These are phyloP conservation scores for Dictyophora rubrovolvata DNA, from an alignment of 768 basidiomycete species.

Conservation along the genomic window DNA sequence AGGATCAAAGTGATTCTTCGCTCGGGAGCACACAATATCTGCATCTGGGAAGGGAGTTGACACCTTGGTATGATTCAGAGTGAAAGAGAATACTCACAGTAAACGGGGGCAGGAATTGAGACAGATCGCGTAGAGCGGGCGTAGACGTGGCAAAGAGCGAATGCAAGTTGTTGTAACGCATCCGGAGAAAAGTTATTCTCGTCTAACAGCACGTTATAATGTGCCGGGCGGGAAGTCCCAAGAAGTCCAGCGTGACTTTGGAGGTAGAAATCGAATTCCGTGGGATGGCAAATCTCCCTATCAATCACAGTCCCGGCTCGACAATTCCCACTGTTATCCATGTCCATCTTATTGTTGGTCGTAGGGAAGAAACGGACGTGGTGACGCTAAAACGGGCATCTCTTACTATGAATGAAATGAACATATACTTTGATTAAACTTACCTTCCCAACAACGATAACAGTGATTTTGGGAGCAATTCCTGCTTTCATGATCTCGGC, in stretches of 20 bases:
- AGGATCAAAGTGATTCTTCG: slow-evolving; percentile 75
- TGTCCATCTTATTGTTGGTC: slow-evolving; percentile 24
- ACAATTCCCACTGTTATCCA: slow-evolving; percentile 62
- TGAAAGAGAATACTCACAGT: slow-evolving; percentile 39
- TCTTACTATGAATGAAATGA: background rate
- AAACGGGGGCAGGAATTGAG: slow-evolving; percentile 74
- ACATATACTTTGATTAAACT: slow-evolving; percentile 39
- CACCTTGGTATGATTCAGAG: background rate
- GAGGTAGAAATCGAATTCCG: slow-evolving; percentile 70
- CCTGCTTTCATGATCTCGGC: slow-evolving; percentile 38
- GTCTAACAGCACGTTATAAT: slow-evolving; percentile 38
- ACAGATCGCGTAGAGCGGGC: slow-evolving; percentile 73
- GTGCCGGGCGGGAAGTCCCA: slow-evolving; percentile 63
- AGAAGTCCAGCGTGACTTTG: slow-evolving; percentile 69
- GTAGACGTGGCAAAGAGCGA: slow-evolving; percentile 72
- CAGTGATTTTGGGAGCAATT: slow-evolving; percentile 47
- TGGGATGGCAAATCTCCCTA: slow-evolving; percentile 54
- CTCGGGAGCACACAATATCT: slow-evolving; percentile 65
- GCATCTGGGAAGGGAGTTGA: slow-evolving; percentile 40
- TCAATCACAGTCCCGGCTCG: slow-evolving; percentile 75
- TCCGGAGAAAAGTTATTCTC: slow-evolving; percentile 24
- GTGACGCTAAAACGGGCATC: slow-evolving; percentile 13
- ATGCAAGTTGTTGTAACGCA: slow-evolving; percentile 59
- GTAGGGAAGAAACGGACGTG: slow-evolving; percentile 45
- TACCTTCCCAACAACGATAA: slow-evolving; percentile 73